A percentile compares a stretch with the other conserved stretches of the same genome.
phyloP scores from a whole-genome alignment of 495 filamentous ascomycete genomes.

The Tuber aestivum region DNA sequence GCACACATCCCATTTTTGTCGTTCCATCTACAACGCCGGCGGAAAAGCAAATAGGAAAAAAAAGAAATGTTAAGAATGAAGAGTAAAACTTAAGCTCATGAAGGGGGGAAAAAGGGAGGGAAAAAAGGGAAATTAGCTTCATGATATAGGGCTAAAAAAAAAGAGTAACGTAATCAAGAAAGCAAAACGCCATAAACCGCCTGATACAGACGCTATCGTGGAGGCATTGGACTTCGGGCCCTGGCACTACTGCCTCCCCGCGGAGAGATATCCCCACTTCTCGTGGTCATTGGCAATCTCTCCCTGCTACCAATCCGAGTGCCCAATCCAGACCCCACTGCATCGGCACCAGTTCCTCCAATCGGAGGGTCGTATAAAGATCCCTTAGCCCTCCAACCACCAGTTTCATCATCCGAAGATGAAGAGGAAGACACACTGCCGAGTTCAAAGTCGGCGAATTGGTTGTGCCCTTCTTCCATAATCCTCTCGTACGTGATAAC shows the following conservation, averaged over 20 bases:
- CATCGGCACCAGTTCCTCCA: constrained; percentile 38
- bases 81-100: constrained; percentile 29
- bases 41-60: constrained; percentile 20
- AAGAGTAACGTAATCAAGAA: constrained; percentile 13
- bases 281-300: constrained; percentile 52
- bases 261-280: constrained; percentile 61
- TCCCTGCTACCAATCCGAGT: constrained; percentile 78
- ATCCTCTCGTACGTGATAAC: constrained; percentile 69
- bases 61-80: constrained; percentile 15
- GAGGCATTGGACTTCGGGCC: constrained; percentile 59
- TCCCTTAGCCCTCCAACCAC: constrained; percentile 55
- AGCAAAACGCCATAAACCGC: neutral
- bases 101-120: constrained; percentile 22
- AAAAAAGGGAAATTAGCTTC: neutral
- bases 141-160: neutral
- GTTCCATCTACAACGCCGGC: constrained; percentile 15
- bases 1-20: constrained; percentile 24
- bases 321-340: constrained; percentile 59
- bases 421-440: constrained; percentile 49
- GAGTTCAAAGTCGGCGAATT: constrained; percentile 62
- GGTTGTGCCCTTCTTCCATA: constrained; percentile 64
- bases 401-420: constrained; percentile 53
- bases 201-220: constrained; percentile 44
- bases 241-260: constrained; percentile 45
- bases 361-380: constrained; percentile 54